Conservation (phyloP, 306 rosid genomes). For the Geum urbanum region DNA sequence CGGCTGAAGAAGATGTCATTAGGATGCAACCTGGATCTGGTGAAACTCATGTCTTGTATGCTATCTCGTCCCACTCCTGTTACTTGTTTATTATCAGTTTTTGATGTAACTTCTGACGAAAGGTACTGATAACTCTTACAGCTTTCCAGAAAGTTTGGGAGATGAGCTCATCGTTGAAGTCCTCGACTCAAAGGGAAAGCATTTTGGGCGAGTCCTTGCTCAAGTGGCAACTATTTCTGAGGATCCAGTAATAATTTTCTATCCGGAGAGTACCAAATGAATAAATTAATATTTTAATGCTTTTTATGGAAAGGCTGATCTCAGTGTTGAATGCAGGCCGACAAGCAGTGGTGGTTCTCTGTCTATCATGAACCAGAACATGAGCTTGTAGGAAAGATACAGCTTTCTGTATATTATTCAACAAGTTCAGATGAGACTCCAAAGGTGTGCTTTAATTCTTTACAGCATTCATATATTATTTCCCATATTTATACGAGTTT, state of each 20-base stretch:
- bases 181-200: conserved; percentile 89
- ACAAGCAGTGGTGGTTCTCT: conserved; percentile 96
- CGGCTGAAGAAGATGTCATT: conserved; percentile 74
- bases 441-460: conserved; percentile 48
- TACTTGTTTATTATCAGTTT: background rate
- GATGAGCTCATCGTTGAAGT: conserved; percentile 89
- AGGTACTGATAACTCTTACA: conserved; percentile 56
- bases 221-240: conserved; percentile 86
- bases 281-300: conserved; percentile 19
- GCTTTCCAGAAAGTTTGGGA: conserved; percentile 93
- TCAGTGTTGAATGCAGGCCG: conserved; percentile 59
- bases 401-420: conserved; percentile 65
- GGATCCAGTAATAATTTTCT: conserved; percentile 58
- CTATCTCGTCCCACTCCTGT: conserved; percentile 4
- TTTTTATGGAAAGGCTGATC: conserved; percentile 25
- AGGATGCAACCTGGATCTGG: conserved; percentile 90
- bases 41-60: conserved; percentile 91
- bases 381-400: conserved; percentile 82
- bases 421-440: conserved; percentile 78
- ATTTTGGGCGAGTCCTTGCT: conserved; percentile 67
- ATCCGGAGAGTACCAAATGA: conserved; percentile 3
- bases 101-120: conserved; percentile 23
- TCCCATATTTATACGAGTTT: conserved; percentile 1
- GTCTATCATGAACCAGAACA: conserved; percentile 75
- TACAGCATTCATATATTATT: background rate